Conservation (phyloP, 78 protist species). For the Isochrysis galbana region DNA sequence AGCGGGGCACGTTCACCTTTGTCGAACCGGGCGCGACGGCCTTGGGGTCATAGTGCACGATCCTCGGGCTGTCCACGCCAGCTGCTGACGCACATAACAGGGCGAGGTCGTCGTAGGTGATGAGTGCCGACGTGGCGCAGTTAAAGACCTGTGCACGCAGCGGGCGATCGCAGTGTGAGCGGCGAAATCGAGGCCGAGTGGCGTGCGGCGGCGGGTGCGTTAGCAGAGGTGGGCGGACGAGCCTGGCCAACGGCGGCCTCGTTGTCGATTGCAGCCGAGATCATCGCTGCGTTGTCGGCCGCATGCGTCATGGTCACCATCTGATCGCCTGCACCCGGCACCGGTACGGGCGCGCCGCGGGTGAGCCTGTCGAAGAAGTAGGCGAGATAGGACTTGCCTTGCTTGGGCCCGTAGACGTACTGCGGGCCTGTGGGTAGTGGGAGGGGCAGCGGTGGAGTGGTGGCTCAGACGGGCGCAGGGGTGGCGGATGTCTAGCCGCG, state of each 20-base stretch:
- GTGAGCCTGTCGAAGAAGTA: conserved; percentile 29
- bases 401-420: conserved; percentile 36
- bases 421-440: no score
- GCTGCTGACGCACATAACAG: neutral
- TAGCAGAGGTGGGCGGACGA: no score
- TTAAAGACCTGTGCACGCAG: no score
- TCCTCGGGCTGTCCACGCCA: neutral
- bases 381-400: conserved; percentile 18
- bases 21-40: neutral
- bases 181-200: no score
- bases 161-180: no score
- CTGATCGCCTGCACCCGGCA: conserved; percentile 16
- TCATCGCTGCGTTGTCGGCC: conserved; percentile 34
- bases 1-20: no score
- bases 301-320: conserved; percentile 14
- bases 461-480: no score
- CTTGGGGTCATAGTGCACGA: neutral
- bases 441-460: no score
- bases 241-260: neutral
- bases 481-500: no score
- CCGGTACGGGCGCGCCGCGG: conserved; percentile 11
- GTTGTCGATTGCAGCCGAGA: conserved; percentile 20
- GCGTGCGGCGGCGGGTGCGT: neutral
- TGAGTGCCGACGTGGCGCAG: neutral
- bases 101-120: conserved; percentile 11